Conservation (phyloP, 148 eudicot species). For the Suaeda aralocaspica region DNA sequence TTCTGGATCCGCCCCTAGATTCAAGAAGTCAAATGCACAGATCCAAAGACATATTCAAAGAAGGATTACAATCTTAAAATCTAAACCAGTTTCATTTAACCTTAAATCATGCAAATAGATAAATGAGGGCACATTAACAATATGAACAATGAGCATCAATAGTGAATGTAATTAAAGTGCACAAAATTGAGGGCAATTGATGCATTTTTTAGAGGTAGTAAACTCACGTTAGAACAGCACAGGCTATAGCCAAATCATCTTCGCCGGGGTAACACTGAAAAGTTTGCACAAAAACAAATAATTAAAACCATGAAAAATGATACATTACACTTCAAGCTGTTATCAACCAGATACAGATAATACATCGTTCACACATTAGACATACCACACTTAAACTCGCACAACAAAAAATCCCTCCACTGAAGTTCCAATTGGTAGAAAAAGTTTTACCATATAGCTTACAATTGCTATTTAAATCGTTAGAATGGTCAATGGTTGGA, state of each 20-base stretch:
- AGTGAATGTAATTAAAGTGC: not conserved
- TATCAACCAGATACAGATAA: not conserved
- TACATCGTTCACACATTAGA: not conserved
- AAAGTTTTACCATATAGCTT: not conserved
- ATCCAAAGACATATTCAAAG: not conserved
- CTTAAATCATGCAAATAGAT: not conserved
- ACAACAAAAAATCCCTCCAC: no score
- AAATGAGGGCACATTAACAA: not conserved
- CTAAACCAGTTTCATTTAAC: not conserved
- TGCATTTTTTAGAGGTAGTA: slow-evolving; percentile 6
- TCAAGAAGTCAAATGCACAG: not conserved
- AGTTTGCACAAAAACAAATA: slow-evolving; percentile 11
- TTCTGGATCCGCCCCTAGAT: no score
- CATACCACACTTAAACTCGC: not conserved
- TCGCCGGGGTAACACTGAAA: slow-evolving; percentile 96
- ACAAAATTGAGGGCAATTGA: not conserved
- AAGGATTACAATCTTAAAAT: not conserved
- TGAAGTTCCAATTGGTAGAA: not conserved
- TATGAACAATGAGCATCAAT: not conserved
- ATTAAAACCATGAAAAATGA: not conserved
- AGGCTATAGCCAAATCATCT: slow-evolving; percentile 88
- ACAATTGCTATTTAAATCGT: not conserved
- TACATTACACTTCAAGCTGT: not conserved
- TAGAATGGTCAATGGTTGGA: not conserved
- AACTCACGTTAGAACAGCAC: slow-evolving; percentile 76